Percentiles rank a stretch among this genome's conserved stretches.
phyloP scores from a whole-genome alignment of 2,329 filamentous ascomycete genomes.

The Fusarium clavum region DNA sequence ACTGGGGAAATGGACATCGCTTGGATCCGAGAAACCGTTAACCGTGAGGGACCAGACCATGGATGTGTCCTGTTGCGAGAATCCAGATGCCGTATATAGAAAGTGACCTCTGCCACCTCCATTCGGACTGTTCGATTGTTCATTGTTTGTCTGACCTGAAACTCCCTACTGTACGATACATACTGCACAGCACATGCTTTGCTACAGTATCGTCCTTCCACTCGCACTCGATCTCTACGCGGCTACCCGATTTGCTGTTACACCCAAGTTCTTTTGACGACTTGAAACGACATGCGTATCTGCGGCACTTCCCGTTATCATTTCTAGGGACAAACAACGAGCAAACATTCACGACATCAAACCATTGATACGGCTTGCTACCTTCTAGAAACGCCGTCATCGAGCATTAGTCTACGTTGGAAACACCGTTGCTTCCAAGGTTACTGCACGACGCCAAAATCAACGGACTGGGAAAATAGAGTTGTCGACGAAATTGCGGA shows the following conservation, averaged over 20 bases:
- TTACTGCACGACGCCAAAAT: background rate
- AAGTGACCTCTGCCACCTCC: constrained; percentile 41
- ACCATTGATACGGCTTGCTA: background rate
- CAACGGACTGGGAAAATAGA: constrained; percentile 6
- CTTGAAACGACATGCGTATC: constrained; percentile 2
- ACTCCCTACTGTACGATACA: constrained; percentile 26
- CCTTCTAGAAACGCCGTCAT: constrained; percentile 15
- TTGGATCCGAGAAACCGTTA: constrained; percentile 18
- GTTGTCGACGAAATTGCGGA: constrained; percentile 27
- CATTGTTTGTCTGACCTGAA: constrained; percentile 35
- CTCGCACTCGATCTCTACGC: constrained; percentile 29
- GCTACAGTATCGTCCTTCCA: constrained; percentile 22
- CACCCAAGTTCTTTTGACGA: constrained; percentile 8
- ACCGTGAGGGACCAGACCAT: constrained; percentile 1
- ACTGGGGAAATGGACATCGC: constrained; percentile 24
- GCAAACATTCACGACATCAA: background rate
- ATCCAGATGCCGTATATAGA: constrained; percentile 43
- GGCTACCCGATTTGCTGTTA: constrained; percentile 19
- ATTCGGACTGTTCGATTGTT: constrained; percentile 3
- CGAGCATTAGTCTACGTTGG: background rate
- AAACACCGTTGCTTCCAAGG: constrained; percentile 14
- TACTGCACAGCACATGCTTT: constrained; percentile 12
- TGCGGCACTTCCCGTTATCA: constrained; percentile 21
- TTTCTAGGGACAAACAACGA: constrained; percentile 10
- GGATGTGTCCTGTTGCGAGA: constrained; percentile 14